Conservation (phyloP, 345 rosid species). For the Leavenworthia alabamica region DNA sequence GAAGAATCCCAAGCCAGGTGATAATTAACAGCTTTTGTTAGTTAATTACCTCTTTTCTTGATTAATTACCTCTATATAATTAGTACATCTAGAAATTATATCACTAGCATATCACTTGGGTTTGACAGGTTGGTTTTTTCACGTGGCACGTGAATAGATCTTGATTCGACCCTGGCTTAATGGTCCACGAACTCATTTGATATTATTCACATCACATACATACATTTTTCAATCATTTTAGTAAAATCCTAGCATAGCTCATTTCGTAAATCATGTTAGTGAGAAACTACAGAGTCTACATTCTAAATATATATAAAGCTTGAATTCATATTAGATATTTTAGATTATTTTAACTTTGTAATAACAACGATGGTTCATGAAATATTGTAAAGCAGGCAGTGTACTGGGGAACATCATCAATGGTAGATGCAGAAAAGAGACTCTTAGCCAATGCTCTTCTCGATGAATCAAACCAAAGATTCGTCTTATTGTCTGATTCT, state of each 20-base stretch:
- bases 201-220: background rate
- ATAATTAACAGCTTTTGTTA: background rate
- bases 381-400: constrained; percentile 38
- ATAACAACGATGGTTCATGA: background rate
- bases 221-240: background rate
- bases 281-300: background rate
- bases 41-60: background rate
- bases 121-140: constrained; percentile 11
- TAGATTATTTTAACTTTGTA: too few species aligned
- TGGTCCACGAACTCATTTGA: constrained; percentile 17
- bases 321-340: background rate
- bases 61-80: background rate
- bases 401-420: constrained; percentile 56
- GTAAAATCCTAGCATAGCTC: background rate
- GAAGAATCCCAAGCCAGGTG: constrained; percentile 78
- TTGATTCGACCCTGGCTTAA: constrained; percentile 8
- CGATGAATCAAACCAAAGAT: constrained; percentile 56
- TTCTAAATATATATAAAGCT: background rate
- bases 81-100: background rate
- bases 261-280: background rate
- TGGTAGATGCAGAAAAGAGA: constrained; percentile 67
- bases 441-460: constrained; percentile 66
- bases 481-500: constrained; percentile 60
- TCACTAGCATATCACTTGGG: background rate
- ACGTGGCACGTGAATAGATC: constrained; percentile 23